phyloP scores from a whole-genome alignment of 1,284 basidiomycete species.

The Austroboletus niveus region DNA sequence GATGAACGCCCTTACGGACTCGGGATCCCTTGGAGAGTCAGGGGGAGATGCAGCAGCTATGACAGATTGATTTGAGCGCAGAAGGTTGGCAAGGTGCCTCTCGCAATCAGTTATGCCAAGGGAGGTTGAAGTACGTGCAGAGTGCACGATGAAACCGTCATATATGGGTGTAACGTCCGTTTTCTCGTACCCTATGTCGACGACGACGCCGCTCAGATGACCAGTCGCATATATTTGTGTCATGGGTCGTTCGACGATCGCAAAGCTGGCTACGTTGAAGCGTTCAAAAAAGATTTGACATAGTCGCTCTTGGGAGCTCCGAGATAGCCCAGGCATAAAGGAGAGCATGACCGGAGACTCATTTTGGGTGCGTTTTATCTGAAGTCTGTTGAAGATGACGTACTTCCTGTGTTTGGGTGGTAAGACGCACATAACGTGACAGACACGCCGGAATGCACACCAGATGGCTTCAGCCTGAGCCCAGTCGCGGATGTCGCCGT shows the following conservation, averaged over 20 bases:
- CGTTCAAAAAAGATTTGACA: conserved; percentile 92
- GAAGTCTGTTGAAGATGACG: conserved; percentile 74
- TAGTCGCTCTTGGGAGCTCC: conserved; percentile 70
- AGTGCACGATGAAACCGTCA: conserved; percentile 71
- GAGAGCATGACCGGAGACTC: conserved; percentile 84
- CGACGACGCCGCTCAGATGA: conserved; percentile 73
- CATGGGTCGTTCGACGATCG: conserved; percentile 82
- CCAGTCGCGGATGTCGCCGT: conserved; percentile 79
- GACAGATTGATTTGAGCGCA: conserved; percentile 65
- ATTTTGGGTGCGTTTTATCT: conserved; percentile 81
- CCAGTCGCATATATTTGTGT: conserved; percentile 84
- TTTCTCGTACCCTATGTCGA: conserved; percentile 80
- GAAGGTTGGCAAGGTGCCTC: conserved; percentile 68
- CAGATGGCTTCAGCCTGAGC: conserved; percentile 90
- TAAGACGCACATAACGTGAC: conserved; percentile 1
- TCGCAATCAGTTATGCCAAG: conserved; percentile 78
- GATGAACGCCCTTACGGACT: conserved; percentile 47
- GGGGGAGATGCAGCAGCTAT: conserved; percentile 61
- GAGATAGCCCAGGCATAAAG: conserved; percentile 69
- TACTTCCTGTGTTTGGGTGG: conserved; percentile 64
- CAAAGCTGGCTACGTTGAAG: conserved; percentile 90
- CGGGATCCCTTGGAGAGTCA: conserved; percentile 44
- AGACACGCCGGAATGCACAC: conserved; percentile 41
- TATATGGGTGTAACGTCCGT: conserved; percentile 80
- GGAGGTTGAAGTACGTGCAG: conserved; percentile 56